Percentiles rank a stretch among this genome's conserved stretches.
Evolutionary conservation across 1,284 basidiomycete species (phyloP).

Genomic region (Sphagnurus paluster): DNA sequence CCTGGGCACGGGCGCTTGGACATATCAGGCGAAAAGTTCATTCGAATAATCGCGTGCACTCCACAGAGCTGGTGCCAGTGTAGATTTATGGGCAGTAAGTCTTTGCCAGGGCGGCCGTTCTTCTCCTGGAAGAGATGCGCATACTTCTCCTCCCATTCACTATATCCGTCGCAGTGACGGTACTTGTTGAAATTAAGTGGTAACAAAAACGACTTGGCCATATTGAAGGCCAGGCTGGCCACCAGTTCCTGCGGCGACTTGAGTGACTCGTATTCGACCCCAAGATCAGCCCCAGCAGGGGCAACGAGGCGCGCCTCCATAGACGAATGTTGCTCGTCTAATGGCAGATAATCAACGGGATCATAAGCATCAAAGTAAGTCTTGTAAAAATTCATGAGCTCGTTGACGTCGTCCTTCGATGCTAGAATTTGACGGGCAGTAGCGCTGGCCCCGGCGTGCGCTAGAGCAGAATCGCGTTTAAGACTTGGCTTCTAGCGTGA

Average conservation of each 20-base stretch:
- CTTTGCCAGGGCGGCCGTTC: background rate
- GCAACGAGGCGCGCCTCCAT: too few species aligned
- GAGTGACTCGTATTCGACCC: constrained; percentile 24
- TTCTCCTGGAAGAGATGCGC: constrained; percentile 4
- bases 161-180: constrained; percentile 18
- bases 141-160: constrained; percentile 18
- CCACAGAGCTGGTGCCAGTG: constrained; percentile 34
- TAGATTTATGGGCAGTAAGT: constrained; percentile 5
- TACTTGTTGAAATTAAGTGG: constrained; percentile 24
- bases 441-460: too few species aligned
- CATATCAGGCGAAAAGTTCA: constrained; percentile 16
- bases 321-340: too few species aligned
- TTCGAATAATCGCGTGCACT: constrained; percentile 26
- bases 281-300: too few species aligned
- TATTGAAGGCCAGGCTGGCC: constrained; percentile 20
- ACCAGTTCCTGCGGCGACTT: constrained; percentile 9
- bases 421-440: constrained; percentile 4
- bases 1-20: constrained; percentile 10
- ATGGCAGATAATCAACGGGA: background rate
- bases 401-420: constrained; percentile 13
- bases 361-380: constrained; percentile 10
- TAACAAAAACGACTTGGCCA: too few species aligned
- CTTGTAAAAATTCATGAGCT: constrained; percentile 16
- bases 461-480: too few species aligned
- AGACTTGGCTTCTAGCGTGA: too few species aligned